Evolutionary conservation across 2,329 filamentous ascomycete genomes (phyloP).

Genomic region (Monascus ruber): DNA sequence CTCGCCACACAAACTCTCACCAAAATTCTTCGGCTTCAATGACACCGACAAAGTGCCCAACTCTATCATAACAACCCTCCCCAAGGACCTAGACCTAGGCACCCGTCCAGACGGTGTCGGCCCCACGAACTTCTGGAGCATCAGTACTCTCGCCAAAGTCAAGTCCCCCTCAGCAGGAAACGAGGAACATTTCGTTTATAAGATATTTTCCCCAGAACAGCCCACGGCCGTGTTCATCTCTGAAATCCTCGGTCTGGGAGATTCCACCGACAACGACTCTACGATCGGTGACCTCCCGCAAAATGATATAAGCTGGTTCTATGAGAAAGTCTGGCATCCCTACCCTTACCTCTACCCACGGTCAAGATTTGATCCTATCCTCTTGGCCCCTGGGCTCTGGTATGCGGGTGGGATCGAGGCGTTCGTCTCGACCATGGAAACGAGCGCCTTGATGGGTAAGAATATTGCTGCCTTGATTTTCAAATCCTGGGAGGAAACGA

Average conservation of each 20-base stretch:
- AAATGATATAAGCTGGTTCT: constrained; percentile 58
- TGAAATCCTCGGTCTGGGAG: constrained; percentile 34
- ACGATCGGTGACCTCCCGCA: constrained; percentile 25
- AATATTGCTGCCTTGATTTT: constrained; percentile 47
- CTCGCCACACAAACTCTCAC: constrained; percentile 60
- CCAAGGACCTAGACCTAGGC: constrained; percentile 36
- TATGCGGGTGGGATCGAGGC: constrained; percentile 66
- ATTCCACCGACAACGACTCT: constrained; percentile 6
- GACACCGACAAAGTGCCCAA: constrained; percentile 48
- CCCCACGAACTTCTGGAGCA: constrained; percentile 69
- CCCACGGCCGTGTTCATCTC: constrained; percentile 38
- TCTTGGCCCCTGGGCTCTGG: constrained; percentile 44
- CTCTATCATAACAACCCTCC: constrained; percentile 73
- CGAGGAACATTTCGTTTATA: constrained; percentile 49
- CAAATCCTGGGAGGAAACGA: constrained; percentile 38
- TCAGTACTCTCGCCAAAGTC: constrained; percentile 59
- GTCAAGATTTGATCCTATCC: constrained; percentile 73
- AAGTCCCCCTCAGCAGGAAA: constrained; percentile 41
- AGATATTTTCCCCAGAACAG: constrained; percentile 50
- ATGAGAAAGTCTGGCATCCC: constrained; percentile 66
- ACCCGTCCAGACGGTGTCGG: constrained; percentile 48
- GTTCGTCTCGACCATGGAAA: constrained; percentile 98
- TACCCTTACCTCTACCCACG: constrained; percentile 81
- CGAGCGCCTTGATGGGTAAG: constrained; percentile 73
- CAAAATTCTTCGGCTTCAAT: constrained; percentile 59